A percentile compares a stretch with the other conserved stretches of the same genome.
phyloP scores from a whole-genome alignment of 2,329 filamentous ascomycete genomes.

The Alternaria triticina region DNA sequence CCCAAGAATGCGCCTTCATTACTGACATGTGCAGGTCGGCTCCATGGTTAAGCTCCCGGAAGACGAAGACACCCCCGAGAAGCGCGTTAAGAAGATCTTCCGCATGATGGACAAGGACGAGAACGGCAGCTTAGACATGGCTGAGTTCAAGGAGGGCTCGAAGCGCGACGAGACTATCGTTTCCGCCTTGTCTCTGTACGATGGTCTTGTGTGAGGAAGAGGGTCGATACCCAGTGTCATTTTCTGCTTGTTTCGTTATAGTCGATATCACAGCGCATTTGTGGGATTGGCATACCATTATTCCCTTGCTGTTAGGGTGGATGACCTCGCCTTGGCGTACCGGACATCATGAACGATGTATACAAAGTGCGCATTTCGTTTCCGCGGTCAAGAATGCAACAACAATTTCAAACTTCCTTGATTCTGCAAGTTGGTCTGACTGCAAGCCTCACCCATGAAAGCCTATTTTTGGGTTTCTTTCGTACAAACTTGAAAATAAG shows the following conservation, averaged over 20 bases:
- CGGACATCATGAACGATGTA: conserved; percentile 44
- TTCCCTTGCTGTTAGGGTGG: conserved; percentile 40
- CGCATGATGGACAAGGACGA: conserved; percentile 99
- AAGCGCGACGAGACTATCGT: conserved; percentile 99
- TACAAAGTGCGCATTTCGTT: conserved; percentile 30
- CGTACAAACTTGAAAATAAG: not conserved
- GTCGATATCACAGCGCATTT: conserved; percentile 51
- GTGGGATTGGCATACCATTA: conserved; percentile 37
- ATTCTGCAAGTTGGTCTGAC: not conserved
- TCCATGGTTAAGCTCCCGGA: conserved; percentile 99
- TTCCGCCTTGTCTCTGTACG: conserved; percentile 93
- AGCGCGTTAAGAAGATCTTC: conserved; percentile 98
- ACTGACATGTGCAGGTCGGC: conserved; percentile 71
- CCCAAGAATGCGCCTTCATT: not conserved
- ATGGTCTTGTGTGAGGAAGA: conserved; percentile 77
- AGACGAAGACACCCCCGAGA: conserved; percentile 98
- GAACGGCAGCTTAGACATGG: conserved; percentile 94
- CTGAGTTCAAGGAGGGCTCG: conserved; percentile 98
- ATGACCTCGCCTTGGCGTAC: conserved; percentile 41
- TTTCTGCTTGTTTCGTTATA: conserved; percentile 36
- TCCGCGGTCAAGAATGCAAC: conserved; percentile 14
- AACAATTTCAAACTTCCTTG: not conserved
- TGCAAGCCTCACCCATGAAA: not conserved
- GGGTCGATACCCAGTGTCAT: conserved; percentile 30
- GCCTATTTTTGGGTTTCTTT: not conserved